Evolutionary conservation across 768 basidiomycete species (phyloP).

Genomic region (Leccinum pellstonianum): DNA sequence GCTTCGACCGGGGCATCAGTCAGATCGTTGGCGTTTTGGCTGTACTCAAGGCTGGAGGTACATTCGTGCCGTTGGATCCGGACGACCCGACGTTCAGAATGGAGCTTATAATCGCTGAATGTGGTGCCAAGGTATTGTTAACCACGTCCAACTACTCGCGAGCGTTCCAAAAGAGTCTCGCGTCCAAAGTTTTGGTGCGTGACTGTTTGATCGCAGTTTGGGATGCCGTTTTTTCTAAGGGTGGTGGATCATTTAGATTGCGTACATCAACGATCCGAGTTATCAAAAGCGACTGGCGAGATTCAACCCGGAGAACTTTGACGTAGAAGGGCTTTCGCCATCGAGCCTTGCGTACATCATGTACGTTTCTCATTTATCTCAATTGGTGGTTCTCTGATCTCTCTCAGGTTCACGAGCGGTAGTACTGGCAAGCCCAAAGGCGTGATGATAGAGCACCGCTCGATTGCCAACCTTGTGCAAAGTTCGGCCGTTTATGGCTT

Average conservation of each 20-base stretch:
- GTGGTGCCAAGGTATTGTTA: constrained; percentile 27
- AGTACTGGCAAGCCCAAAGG: constrained; percentile 26
- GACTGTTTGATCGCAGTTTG: neutral
- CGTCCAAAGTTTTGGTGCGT: constrained; percentile 24
- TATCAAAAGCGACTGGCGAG: constrained; percentile 24
- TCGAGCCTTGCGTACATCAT: constrained; percentile 29
- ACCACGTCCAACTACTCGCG: constrained; percentile 27
- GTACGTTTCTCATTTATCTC: constrained; percentile 11
- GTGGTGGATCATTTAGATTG: constrained; percentile 13
- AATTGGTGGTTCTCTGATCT: no score
- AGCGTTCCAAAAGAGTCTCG: constrained; percentile 23
- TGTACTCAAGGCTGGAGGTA: constrained; percentile 33
- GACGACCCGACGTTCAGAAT: constrained; percentile 32
- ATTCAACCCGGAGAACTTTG: constrained; percentile 18
- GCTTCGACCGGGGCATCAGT: constrained; percentile 31
- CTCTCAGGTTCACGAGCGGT: constrained; percentile 21
- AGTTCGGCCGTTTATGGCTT: constrained; percentile 25
- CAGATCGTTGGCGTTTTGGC: constrained; percentile 31
- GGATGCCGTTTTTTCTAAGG: neutral
- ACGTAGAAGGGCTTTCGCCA: constrained; percentile 20
- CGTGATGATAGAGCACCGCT: constrained; percentile 25
- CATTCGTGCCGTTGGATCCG: constrained; percentile 24
- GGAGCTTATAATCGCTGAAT: constrained; percentile 29
- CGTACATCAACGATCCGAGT: constrained; percentile 30
- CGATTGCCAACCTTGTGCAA: constrained; percentile 22